phyloP scores from a whole-genome alignment of 164 flowering plant species.

The Dillenia suffruticosa region DNA sequence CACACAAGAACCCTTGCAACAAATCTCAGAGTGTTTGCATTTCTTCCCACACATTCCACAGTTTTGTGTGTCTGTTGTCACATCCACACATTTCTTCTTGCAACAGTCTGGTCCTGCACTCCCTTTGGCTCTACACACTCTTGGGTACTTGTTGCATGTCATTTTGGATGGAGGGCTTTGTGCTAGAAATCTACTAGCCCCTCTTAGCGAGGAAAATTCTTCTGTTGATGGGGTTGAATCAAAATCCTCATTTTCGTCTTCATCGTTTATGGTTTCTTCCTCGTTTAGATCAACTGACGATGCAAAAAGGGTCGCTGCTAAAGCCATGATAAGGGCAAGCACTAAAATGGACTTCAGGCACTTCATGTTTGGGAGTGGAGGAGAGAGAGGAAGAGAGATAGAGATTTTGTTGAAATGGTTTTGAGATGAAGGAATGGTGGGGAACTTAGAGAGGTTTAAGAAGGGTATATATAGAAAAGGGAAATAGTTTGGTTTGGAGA shows the following conservation, averaged over 20 bases:
- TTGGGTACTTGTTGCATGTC: conserved; percentile 22
- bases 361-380: background rate
- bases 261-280: background rate
- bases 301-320: background rate
- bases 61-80: conserved; percentile 17
- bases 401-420: too few species aligned
- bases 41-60: conserved; percentile 35
- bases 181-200: conserved; percentile 13
- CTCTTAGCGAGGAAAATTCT: conserved; percentile 1
- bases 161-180: conserved; percentile 2
- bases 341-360: conserved; percentile 3
- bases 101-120: conserved; percentile 30
- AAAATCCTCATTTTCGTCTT: background rate
- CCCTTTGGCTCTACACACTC: conserved; percentile 15
- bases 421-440: background rate
- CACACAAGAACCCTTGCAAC: conserved; percentile 33
- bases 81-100: conserved; percentile 23
- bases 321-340: conserved; percentile 10
- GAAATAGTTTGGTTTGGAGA: background rate
- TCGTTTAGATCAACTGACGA: conserved; percentile 2
- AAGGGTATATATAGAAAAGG: background rate
- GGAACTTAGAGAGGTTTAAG: background rate
- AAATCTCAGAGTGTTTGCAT: conserved; percentile 21
- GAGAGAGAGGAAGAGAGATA: background rate
- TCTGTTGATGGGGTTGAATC: background rate